A percentile compares a stretch with the other conserved stretches of the same genome.
Conservation (phyloP, 1,284 basidiomycete genomes). For the Cystobasidiaceae sp. region DNA sequence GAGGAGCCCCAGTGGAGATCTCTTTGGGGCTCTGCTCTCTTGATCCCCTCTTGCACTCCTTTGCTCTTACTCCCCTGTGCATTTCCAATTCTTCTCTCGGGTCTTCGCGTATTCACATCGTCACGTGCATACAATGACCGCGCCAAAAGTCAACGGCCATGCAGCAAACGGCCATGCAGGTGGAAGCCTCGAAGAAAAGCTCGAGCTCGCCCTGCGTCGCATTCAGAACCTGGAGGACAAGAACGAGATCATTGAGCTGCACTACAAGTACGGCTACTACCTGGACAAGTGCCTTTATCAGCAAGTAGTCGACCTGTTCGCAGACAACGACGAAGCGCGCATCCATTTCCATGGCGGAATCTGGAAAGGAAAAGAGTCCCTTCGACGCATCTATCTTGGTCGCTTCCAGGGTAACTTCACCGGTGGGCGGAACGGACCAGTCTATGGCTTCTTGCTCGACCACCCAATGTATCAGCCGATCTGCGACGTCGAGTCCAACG, state of each 20-base stretch:
- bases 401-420: constrained; percentile 7
- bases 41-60: no score
- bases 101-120: no score
- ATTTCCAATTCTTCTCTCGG: no score
- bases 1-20: no score
- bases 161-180: not conserved
- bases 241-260: constrained; percentile 12
- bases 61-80: no score
- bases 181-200: not conserved
- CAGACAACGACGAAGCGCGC: not conserved
- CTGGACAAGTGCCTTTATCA: constrained; percentile 22
- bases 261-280: constrained; percentile 17
- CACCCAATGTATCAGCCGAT: constrained; percentile 10
- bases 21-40: no score
- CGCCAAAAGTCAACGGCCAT: not conserved
- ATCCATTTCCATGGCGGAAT: constrained; percentile 12
- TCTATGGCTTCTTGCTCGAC: constrained; percentile 16
- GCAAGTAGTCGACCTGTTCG: constrained; percentile 15
- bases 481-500: constrained; percentile 6
- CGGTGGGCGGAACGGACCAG: constrained; percentile 13
- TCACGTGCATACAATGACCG: no score
- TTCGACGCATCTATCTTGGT: not conserved
- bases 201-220: not conserved
- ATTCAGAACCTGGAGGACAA: constrained; percentile 11
- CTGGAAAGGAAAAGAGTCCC: constrained; percentile 3